These are phyloP conservation scores for Leucocoprinus birnbaumii DNA, from an alignment of 768 basidiomycete genomes.

Conservation along the genomic window DNA sequence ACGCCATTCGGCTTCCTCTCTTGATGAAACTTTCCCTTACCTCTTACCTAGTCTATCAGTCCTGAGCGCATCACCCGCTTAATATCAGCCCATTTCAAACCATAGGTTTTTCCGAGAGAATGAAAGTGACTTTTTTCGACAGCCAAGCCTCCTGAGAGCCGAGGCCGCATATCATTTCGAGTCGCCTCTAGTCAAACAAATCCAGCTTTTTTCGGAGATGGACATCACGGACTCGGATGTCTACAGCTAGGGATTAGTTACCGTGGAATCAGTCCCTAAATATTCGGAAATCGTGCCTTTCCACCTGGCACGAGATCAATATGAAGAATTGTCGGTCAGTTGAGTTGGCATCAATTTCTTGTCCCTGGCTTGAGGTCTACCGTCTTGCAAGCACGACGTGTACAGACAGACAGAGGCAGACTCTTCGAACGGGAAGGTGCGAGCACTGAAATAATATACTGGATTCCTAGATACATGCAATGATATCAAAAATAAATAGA, in stretches of 20 bases:
- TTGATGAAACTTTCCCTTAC: not conserved
- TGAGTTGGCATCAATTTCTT: not conserved
- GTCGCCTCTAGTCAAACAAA: too few relatives aligned
- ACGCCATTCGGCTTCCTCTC: constrained; percentile 4
- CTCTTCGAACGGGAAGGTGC: not conserved
- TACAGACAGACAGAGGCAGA: not conserved
- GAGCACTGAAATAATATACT: not conserved
- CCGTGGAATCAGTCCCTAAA: too few relatives aligned
- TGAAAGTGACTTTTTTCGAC: not conserved
- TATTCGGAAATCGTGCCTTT: not conserved
- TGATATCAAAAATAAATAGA: not conserved
- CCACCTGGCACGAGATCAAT: not conserved
- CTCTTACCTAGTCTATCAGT: not conserved
- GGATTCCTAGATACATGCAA: not conserved
- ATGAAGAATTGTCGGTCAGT: constrained; percentile 3
- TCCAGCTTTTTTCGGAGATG: too few relatives aligned
- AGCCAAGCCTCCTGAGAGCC: not conserved
- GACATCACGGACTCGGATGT: too few relatives aligned
- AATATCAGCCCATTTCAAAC: not conserved
- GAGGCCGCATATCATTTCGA: not conserved
- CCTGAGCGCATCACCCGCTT: not conserved
- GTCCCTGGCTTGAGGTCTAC: too few relatives aligned
- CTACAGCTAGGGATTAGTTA: too few relatives aligned
- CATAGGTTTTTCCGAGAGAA: constrained; percentile 6
- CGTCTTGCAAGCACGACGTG: too few relatives aligned